These are phyloP conservation scores for Gracilaria vermiculophylla DNA, from an alignment of 23 red algal genomes.

Conservation along the genomic window DNA sequence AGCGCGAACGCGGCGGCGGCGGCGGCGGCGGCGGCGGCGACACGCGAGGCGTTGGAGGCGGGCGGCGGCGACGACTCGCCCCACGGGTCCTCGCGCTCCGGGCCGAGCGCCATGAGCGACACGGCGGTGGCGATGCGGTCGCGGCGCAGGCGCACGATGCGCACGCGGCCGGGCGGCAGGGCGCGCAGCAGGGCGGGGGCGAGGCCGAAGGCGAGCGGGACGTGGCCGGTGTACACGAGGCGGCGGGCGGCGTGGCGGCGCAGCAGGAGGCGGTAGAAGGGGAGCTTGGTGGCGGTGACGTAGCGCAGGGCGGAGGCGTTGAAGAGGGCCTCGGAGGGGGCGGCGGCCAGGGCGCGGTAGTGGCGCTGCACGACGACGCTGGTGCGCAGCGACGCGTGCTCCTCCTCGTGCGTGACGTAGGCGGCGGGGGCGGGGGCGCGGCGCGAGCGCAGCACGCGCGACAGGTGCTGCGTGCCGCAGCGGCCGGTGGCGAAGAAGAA, in stretches of 20 bases:
- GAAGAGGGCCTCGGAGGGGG: neutral
- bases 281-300: constrained; percentile 22
- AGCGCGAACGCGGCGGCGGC: neutral
- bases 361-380: constrained; percentile 18
- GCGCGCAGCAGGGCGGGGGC: constrained; percentile 14
- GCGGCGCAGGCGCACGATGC: constrained; percentile 59
- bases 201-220: constrained; percentile 65
- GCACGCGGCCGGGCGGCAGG: constrained; percentile 16
- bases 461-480: constrained; percentile 63
- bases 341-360: constrained; percentile 45
- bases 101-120: constrained; percentile 82
- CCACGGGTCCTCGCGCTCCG: constrained; percentile 65
- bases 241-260: neutral
- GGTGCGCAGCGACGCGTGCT: constrained; percentile 25
- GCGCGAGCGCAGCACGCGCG: constrained; percentile 22
- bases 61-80: neutral
- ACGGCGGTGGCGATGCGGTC: constrained; percentile 52
- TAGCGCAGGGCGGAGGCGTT: neutral
- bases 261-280: constrained; percentile 23
- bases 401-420: constrained; percentile 67
- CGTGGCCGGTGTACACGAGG: constrained; percentile 67
- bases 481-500: constrained; percentile 74
- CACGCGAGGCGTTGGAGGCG: neutral
- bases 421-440: neutral
- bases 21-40: neutral